Base-by-base conservation (phyloP, 2,329 filamentous ascomycete species). In the Chrysosporium keratinophilum region DNA sequence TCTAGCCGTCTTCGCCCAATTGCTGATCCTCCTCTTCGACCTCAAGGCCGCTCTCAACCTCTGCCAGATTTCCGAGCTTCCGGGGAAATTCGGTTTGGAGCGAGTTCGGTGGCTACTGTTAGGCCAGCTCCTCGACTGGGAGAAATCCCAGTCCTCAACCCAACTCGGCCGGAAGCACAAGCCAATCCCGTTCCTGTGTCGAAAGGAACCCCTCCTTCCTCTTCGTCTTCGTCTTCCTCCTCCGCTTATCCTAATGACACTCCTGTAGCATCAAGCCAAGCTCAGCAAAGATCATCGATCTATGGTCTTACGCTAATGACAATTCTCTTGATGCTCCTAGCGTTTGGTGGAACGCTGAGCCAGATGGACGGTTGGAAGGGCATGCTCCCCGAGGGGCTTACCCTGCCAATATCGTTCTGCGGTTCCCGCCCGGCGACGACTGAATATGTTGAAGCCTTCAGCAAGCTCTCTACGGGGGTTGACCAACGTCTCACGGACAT, bases 401-500 rank as follows among this genome's bases (percentile, higher is more conserved):
- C 58, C 39, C 39, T 45, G 19, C 43, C 52, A 52, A 7, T 15
- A 20, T 43, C 41, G 12, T 33, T 42, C 12, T 55, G 39, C 19
- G 17, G 54, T 45, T 23, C 12, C 10, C 31, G 48, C 19, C 23
- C 11, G 5, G 37, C 35, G 23, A 17, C 35, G n/a, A 31, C 31
- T 41, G 15, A 42, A 23, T 58, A 59, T 45, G 15, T 52, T n/a
- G 57, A 60, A 7, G 52, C 56, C 9, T 46, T 60, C 10, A 46
- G 55, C 37, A 52, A 55, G 5, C 48, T 61, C 3, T 51, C 58
- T 6, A 35, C 56, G 6, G 41, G 42, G 19, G 48, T 61, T 34
- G 59, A 61, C 37, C 50, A 54, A 17, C 54, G 54, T 12, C 54
- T 61, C 11, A 42, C 49, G 4, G 48, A 49, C 23, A 57, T 61